Evolutionary conservation across 345 rosid species (phyloP), one percentile per base, ranked within the genome.

Genomic region (Citrus medica): DNA sequence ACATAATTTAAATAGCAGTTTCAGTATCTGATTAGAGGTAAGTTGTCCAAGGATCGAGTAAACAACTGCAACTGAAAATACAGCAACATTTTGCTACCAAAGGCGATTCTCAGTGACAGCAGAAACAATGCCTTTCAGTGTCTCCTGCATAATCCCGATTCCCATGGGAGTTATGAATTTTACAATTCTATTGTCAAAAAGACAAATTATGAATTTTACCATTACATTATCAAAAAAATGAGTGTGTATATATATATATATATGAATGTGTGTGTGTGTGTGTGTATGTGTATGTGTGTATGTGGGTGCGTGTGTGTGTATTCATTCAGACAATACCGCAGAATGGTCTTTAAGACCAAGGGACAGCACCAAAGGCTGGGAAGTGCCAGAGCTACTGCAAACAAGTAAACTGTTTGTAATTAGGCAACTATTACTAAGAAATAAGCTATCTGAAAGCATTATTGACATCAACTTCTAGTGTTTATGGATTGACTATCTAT

Each of bases 281-380:
- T 32, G 33, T 3, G 0, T 38, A 3, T 24, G 19, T 30, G 14
- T 30, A 2, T 38, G 10, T 24, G 19, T 30, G 14, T 30, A 28
- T 2, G 16, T 12, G 51, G 1, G 16, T 0, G 7, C 4, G 3
- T 0, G 9, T 7, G 7, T 38, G 42, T 38, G 10, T 38, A 14
- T 32, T 2, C 35, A 14, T 32, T 2, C 35, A 4, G 22, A 53
- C 58, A 53, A 59, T 92, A 93, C 99, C 95, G 17, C 17, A 30
- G 97, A 90, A 84, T 93, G 98, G 82, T 93, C 95, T 84, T 87
- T 93, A 51, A 95, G 98, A 75, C 99, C 98, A 24, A 95, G 97
- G 51, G 98, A 87, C 24, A 95, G 89, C 78, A 95, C 86, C 84
- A 95, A 82, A 14, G 96, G 86, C 90, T 62, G 86, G 32, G 97